Percentiles rank a stretch among this genome's conserved stretches.
Conservation (phyloP, 1,284 basidiomycete genomes). For the Sporisorium sorghi region DNA sequence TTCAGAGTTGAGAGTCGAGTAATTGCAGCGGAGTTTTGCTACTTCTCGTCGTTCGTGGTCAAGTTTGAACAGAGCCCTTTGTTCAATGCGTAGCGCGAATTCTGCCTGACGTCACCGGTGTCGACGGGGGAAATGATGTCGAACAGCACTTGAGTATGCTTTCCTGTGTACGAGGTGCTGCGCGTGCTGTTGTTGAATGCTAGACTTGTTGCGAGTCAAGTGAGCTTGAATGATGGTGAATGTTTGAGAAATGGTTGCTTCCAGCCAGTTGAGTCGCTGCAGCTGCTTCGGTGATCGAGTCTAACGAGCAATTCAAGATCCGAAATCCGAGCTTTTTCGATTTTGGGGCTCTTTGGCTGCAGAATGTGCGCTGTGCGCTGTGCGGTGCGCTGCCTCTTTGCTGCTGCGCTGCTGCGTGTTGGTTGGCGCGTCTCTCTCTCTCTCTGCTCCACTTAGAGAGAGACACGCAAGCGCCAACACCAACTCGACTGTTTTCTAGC, state of each 20-base stretch:
- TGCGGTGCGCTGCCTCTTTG: slow-evolving; percentile 10
- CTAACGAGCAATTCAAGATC: slow-evolving; percentile 6
- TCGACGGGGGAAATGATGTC: neutral
- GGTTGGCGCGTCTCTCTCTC: slow-evolving; percentile 21
- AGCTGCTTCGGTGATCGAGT: slow-evolving; percentile 32
- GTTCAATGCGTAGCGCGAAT: neutral
- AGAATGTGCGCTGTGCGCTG: neutral
- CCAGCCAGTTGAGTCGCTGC: neutral
- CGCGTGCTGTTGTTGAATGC: neutral
- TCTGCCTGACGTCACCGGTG: neutral
- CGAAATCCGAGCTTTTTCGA: slow-evolving; percentile 17
- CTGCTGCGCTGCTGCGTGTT: slow-evolving; percentile 1
- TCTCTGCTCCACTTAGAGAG: slow-evolving; percentile 21
- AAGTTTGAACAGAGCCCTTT: slow-evolving; percentile 1
- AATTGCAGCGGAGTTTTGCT: neutral
- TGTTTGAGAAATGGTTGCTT: neutral
- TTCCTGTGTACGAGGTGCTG: neutral
- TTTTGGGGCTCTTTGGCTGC: slow-evolving; percentile 9
- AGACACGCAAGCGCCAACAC: slow-evolving; percentile 40
- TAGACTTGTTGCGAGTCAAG: neutral
- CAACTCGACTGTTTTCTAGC: slow-evolving; percentile 8
- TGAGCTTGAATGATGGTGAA: neutral
- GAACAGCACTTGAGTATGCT: neutral
- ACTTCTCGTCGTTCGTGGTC: neutral
- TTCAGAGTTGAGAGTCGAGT: neutral